Evolutionary conservation across 495 filamentous ascomycete species (phyloP), one percentile per base, ranked within the genome.

Genomic region (Penicillium turbatum): DNA sequence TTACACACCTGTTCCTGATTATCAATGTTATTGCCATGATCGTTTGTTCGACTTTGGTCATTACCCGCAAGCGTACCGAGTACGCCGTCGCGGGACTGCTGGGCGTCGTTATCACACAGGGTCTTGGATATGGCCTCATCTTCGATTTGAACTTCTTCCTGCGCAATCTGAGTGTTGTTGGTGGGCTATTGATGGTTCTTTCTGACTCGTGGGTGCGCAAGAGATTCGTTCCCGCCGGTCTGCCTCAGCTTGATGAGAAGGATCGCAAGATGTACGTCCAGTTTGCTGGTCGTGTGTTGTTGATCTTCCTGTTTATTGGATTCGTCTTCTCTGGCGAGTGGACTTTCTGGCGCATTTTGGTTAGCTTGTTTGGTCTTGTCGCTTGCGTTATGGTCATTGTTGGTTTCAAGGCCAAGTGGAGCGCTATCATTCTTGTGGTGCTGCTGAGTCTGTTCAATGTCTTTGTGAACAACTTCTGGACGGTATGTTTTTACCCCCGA

Each of bases 111-210:
- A 70, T 98, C 55, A 89, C 90, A n/a, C 93, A 98, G 74, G 93
- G 92, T 27, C 82, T 98, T 24, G 93, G 93, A 58, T 98, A 98
- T 66, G 93, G 93, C 36, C 84, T 98, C 31, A 97, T 98, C 74
- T 98, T 97, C 73, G 95, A 98, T 72, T 82, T 97, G 62, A 98
- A 98, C 80, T 98, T 98, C 79, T 98, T 98, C 85, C 87, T 98
- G 56, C 92, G 93, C 70, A 98, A 98, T 66, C 78, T 98, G 54
- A 95, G 89, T 56, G 93, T 98, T 61, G 88, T 98, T 75, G 93
- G 93, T 60, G 93, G 93, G 48, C 81, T 98, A 37, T 79, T 98
- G 42, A 97, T 98, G 93, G 95, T 98, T 4, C 79, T 98, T 12
- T 97, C 92, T 15, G 93, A 98, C 76, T 92, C 87, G 43, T 97